Base-by-base conservation (phyloP, 2,329 filamentous ascomycete genomes). In the Paradendryphiella salina region DNA sequence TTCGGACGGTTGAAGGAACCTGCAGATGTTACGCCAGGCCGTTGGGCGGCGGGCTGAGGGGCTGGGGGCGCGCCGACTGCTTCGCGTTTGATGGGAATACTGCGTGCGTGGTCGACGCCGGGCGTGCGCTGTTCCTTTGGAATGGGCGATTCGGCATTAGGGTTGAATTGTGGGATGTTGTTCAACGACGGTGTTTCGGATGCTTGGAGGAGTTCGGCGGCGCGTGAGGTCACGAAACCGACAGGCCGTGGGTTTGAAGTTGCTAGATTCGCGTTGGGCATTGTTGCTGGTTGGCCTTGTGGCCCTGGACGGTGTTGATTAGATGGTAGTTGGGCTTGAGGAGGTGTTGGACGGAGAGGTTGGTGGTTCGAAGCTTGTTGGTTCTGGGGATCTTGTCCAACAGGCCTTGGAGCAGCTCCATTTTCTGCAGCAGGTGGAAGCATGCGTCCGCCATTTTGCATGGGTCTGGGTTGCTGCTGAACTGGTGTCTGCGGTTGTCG, bases 61-160 rank as follows among this genome's bases (percentile, higher is more conserved):
- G 53, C 39, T 1, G 61, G 56, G 0, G 62, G 61, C 8, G 57
- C 59, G 8, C 56, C 56, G 31, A 72, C 59, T 21, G 66, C 61
- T 33, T 77, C 79, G 55, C 80, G 82, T 3, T 80, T 81, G 1
- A 96, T 76, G 0, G 91, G 90, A 44, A 87, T 86, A 4, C 88
- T 92, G 43, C 84, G 86, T 17, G 77, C 85, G 66, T 95, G 90
- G 65, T 96, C 90, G 32, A 96, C 82, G 2, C 92, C 92, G 0
- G 88, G 88, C 0, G 93, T 96, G 69, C 93, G 92, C 45, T 71
- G 52, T 2, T 54, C 90, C 84, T 66, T 96, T 91, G 0, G 91
- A 13, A 71, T 94, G 0, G 92, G 91, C 54, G 75, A 78, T 41
- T 80, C 77, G 10, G 68, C 75, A 45, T 79, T 73, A 4, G 77